phyloP scores from a whole-genome alignment of 2,329 filamentous ascomycete species.

The Cordyceps tenuipes region DNA sequence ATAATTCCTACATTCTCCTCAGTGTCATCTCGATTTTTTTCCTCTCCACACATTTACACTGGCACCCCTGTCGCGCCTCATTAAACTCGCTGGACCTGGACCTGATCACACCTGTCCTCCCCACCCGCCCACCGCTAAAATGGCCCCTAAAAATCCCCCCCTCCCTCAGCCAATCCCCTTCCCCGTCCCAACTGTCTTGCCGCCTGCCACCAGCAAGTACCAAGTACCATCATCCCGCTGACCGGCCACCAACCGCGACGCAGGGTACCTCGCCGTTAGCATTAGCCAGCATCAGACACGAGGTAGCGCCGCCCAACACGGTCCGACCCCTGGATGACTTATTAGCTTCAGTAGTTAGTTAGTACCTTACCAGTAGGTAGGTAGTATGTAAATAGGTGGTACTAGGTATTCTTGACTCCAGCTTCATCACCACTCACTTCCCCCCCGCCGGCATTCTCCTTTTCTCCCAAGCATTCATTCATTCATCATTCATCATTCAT shows the following conservation, averaged over 20 bases:
- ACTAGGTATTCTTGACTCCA: neutral
- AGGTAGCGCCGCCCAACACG: neutral
- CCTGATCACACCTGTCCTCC: slow-evolving; percentile 1
- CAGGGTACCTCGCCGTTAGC: neutral
- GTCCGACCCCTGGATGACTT: slow-evolving; percentile 4
- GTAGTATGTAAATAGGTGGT: no score
- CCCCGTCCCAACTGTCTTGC: slow-evolving; percentile 3
- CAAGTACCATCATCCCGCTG: neutral
- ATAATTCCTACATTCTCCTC: no score
- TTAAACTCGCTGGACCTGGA: slow-evolving; percentile 2
- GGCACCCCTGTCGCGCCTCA: slow-evolving; percentile 1
- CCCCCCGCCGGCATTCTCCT: neutral
- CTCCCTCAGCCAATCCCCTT: neutral
- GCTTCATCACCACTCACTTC: neutral
- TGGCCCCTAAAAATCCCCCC: neutral
- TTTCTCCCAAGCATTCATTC: neutral
- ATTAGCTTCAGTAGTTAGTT: no score
- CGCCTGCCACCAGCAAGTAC: slow-evolving; percentile 2
- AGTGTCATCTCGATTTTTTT: neutral
- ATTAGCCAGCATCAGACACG: neutral
- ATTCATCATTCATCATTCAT: neutral
- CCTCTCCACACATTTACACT: neutral
- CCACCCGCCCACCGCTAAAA: neutral
- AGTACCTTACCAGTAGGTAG: no score
- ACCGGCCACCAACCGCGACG: neutral